Evolutionary conservation across 306 rosid species (phyloP), one percentile per base, ranked within the genome.

Genomic region (Pyrus communis): DNA sequence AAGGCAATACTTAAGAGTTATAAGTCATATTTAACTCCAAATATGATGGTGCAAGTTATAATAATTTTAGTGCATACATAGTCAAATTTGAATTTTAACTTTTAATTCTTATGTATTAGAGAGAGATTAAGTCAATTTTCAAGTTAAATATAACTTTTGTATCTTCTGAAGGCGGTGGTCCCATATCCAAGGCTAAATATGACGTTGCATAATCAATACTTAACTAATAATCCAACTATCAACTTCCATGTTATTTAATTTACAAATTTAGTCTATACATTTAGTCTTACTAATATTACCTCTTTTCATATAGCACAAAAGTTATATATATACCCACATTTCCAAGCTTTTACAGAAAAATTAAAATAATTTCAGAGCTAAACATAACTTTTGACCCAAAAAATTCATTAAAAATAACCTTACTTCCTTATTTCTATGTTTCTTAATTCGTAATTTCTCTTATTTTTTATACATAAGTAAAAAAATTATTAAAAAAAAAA

Each of bases 221-320:
- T 35, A 35, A 35, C 9, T 35, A 35, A 35, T 35, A 35, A 35
- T 35, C 9, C 0, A 35, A 35, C 7, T 0, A 35, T 7, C 2
- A 35, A 35, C 0, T 35, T 35, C 0, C 2, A 35, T 35, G 0
- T 35, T 2, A 7, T 35, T 35, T 35, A 35, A 9, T 35, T 7
- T 35, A 35, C 2, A 35, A 35, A 7, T 35, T 35, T 35, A 35
- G 9, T 7, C 40, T 6, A 35, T 2, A 35, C 0, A 35, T 35
- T 35, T 35, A 7, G 2, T 35, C 2, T 35, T 0, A 0, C 40
- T 35, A 0, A 1, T 0, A 35, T 35, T 35, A 35, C 0, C 2
- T 9, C 0, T 5, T 49, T 49, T 5, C 21, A 17, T 49, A 15
- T 15, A 49, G 55, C 9, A 15, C 21, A 4, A 15, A 49, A 15